Percentiles rank a stretch among this genome's conserved stretches.
These are phyloP conservation scores for Penicillium sp. DNA, from an alignment of 2,329 filamentous ascomycete genomes.

Conservation along the genomic window DNA sequence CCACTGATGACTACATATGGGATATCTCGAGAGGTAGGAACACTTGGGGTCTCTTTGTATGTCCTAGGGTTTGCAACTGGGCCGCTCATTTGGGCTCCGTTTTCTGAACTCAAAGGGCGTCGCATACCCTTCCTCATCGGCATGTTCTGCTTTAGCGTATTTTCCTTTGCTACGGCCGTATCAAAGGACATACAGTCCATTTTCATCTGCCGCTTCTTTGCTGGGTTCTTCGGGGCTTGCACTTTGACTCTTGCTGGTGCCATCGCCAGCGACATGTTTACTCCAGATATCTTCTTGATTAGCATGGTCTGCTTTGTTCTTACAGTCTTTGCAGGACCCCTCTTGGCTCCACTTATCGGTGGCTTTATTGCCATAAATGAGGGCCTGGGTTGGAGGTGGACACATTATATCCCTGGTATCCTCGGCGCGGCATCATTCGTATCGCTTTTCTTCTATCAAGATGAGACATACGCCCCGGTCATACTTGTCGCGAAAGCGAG, in stretches of 20 bases:
- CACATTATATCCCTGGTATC: conserved; percentile 46
- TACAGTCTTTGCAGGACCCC: conserved; percentile 44
- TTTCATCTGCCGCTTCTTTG: conserved; percentile 48
- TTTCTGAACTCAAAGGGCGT: conserved; percentile 49
- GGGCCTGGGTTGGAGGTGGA: conserved; percentile 48
- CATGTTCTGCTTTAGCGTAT: conserved; percentile 46
- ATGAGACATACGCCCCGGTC: conserved; percentile 43
- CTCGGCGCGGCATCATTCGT: conserved; percentile 31
- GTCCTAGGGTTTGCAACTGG: conserved; percentile 30
- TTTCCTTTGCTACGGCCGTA: conserved; percentile 49
- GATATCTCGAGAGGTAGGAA: conserved; percentile 23
- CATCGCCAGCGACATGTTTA: conserved; percentile 36
- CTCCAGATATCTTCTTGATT: conserved; percentile 17
- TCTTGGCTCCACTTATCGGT: conserved; percentile 47
- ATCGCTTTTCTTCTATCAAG: conserved; percentile 29
- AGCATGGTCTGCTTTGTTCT: conserved; percentile 44
- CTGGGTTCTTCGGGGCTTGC: conserved; percentile 46
- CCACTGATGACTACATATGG: conserved; percentile 19
- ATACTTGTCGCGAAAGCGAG: conserved; percentile 41
- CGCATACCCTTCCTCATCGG: conserved; percentile 46
- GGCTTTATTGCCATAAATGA: conserved; percentile 37
- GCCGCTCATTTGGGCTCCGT: conserved; percentile 43
- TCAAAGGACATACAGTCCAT: conserved; percentile 40
- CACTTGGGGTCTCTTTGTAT: conserved; percentile 22
- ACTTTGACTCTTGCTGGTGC: conserved; percentile 45